Evolutionary conservation across 129 eudicot species (phyloP).

Genomic region (Ambrosia artemisiifolia): DNA sequence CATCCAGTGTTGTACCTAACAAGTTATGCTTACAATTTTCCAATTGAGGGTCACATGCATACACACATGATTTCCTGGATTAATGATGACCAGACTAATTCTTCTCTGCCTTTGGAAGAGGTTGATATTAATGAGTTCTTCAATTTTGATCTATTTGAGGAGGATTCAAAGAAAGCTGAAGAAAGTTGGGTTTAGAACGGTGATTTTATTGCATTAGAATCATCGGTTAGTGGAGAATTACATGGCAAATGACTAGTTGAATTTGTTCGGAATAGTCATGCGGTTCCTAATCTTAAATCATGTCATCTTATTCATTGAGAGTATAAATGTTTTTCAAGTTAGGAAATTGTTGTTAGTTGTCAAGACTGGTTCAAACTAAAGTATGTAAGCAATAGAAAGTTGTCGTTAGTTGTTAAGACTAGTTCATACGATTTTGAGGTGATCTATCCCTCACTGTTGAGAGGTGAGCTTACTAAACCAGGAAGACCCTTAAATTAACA

Average conservation of each 20-base stretch:
- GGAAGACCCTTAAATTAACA: too few relatives aligned
- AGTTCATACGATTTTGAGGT: too few relatives aligned
- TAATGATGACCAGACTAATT: background rate
- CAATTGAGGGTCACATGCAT: background rate
- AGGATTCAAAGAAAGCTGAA: background rate
- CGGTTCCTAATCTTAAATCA: background rate
- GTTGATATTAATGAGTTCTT: constrained; percentile 14
- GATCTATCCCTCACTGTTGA: too few relatives aligned
- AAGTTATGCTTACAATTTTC: background rate
- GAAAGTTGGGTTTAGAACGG: background rate
- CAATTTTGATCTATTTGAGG: constrained; percentile 12
- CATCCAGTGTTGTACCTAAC: background rate
- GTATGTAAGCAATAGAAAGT: too few relatives aligned
- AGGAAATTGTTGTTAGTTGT: background rate
- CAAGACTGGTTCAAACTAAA: background rate
- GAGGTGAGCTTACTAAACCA: too few relatives aligned
- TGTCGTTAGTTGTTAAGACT: too few relatives aligned
- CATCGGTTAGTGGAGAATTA: background rate
- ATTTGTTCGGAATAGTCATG: background rate
- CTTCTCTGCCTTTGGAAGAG: background rate
- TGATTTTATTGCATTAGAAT: background rate
- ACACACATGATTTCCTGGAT: background rate
- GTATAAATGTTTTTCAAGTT: background rate
- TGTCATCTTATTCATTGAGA: background rate
- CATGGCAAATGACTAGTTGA: background rate